A percentile compares a stretch with the other conserved stretches of the same genome.
These are phyloP conservation scores for Cystofilobasidium bisporidii DNA, from an alignment of 768 basidiomycete species.

Conservation along the genomic window DNA sequence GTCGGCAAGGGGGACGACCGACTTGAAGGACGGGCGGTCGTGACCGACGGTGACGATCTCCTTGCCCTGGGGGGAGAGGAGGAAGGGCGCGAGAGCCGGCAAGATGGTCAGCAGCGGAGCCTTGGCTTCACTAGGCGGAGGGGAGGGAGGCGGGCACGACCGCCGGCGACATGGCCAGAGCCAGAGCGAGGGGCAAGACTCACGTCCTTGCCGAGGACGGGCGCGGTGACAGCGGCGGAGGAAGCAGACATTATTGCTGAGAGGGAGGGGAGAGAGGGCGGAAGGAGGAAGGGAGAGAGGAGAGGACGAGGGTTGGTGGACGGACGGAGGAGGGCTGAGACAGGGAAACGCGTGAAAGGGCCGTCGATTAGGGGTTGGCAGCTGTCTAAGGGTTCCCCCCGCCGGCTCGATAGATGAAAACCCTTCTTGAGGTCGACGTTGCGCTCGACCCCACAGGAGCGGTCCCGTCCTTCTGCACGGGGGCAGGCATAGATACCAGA, in stretches of 20 bases:
- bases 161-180: not conserved
- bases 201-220: conserved; percentile 25
- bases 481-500: too few species aligned
- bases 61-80: conserved; percentile 43
- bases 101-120: not conserved
- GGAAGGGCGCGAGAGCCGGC: too few species aligned
- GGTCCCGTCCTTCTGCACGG: too few species aligned
- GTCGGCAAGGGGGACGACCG: conserved; percentile 64
- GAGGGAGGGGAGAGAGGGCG: not conserved
- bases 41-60: conserved; percentile 74
- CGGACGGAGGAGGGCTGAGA: not conserved
- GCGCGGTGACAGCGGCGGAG: not conserved
- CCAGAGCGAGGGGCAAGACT: not conserved
- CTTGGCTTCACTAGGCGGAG: not conserved
- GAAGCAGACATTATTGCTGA: conserved; percentile 16
- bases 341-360: too few species aligned
- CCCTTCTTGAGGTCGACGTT: too few species aligned
- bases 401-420: too few species aligned
- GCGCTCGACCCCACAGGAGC: too few species aligned
- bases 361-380: too few species aligned
- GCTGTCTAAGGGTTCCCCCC: too few species aligned
- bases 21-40: conserved; percentile 80
- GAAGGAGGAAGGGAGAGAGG: not conserved
- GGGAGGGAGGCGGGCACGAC: not conserved
- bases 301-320: not conserved